These are phyloP conservation scores for Leccinum truebloodii DNA, from an alignment of 768 basidiomycete genomes.

Conservation along the genomic window DNA sequence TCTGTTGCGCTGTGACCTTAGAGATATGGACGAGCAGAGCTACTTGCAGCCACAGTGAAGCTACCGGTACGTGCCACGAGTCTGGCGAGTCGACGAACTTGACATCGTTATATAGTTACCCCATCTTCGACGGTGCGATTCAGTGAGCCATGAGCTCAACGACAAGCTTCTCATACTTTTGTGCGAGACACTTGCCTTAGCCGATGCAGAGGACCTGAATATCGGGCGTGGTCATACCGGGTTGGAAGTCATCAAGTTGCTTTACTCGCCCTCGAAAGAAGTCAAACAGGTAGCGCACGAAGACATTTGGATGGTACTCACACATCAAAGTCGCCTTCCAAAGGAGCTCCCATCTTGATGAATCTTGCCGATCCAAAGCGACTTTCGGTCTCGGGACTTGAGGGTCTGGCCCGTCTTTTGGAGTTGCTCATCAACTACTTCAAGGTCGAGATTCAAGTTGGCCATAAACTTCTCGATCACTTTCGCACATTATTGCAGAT, in stretches of 20 bases:
- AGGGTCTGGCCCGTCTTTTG: conserved; percentile 90
- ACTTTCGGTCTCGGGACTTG: conserved; percentile 86
- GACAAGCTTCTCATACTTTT: conserved; percentile 71
- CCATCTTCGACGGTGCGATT: too few relatives aligned
- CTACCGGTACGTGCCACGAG: too few relatives aligned
- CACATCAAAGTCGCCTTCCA: conserved; percentile 87
- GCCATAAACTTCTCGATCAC: conserved; percentile 94
- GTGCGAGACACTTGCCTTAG: conserved; percentile 91
- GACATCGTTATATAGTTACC: too few relatives aligned
- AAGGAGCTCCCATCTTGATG: conserved; percentile 96
- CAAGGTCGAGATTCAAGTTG: conserved; percentile 99
- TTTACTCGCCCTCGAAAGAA: conserved; percentile 88
- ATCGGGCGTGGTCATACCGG: conserved; percentile 78
- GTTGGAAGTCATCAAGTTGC: conserved; percentile 73
- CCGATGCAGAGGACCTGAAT: conserved; percentile 91
- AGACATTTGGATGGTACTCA: conserved; percentile 84
- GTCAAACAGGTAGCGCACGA: conserved; percentile 96
- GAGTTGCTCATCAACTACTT: conserved; percentile 98
- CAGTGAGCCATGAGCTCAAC: conserved; percentile 57
- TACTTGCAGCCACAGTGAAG: too few relatives aligned
- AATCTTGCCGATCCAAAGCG: conserved; percentile 96
- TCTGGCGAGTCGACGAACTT: too few relatives aligned
- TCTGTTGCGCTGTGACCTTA: too few relatives aligned
- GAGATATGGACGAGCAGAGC: too few relatives aligned
- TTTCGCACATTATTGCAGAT: conserved; percentile 88